Conservation (phyloP, 176 grass and related monocot genomes). For the Musa itinerans region DNA sequence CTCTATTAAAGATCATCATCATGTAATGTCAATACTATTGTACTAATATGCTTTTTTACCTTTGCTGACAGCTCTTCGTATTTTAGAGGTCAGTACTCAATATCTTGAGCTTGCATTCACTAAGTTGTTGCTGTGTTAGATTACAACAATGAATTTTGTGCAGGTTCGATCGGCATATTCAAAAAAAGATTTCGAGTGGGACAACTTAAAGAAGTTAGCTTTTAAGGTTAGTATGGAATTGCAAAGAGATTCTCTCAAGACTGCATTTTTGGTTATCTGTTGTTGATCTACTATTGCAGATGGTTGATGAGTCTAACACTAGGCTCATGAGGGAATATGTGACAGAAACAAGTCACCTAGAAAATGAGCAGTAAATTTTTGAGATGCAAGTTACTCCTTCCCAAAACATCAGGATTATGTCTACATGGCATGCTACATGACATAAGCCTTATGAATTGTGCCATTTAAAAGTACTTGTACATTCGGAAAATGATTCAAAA, state of each 20-base stretch:
- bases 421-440: too few species aligned
- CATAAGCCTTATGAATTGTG: too few species aligned
- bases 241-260: neutral
- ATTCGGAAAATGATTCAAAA: too few species aligned
- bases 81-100: constrained; percentile 54
- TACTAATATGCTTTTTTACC: neutral
- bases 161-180: constrained; percentile 82
- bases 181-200: constrained; percentile 93
- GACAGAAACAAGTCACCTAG: constrained; percentile 72
- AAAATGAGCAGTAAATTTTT: constrained; percentile 28
- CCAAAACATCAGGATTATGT: too few species aligned
- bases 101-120: neutral
- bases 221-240: constrained; percentile 38
- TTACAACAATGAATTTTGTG: neutral
- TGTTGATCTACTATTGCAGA: constrained; percentile 27
- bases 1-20: too few species aligned
- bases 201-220: constrained; percentile 71
- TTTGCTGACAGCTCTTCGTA: constrained; percentile 52
- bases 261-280: neutral
- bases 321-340: constrained; percentile 85
- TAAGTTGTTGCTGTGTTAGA: neutral
- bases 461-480: too few species aligned
- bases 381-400: too few species aligned
- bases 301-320: constrained; percentile 84
- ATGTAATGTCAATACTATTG: too few species aligned